Evolutionary conservation across 163 green algal genomes (phyloP).

Genomic region (Botryococcus braunii): DNA sequence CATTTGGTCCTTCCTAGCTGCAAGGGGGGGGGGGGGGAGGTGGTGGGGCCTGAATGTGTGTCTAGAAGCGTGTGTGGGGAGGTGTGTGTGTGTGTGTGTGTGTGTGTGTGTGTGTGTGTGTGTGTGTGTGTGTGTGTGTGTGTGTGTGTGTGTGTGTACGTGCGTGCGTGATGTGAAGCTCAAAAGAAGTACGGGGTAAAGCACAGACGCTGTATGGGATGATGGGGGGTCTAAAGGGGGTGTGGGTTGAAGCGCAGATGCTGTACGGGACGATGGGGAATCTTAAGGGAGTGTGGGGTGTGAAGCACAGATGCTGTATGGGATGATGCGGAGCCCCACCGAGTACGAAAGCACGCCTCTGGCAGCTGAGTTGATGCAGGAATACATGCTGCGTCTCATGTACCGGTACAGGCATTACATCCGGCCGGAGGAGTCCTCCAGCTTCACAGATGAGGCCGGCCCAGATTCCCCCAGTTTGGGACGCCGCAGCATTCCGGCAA

Average conservation of each 20-base stretch:
- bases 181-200: too few species aligned
- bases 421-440: slow-evolving; percentile 12
- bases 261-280: slow-evolving; percentile 26
- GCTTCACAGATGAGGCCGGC: background rate
- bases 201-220: slow-evolving; percentile 15
- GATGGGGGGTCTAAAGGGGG: too few species aligned
- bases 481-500: background rate
- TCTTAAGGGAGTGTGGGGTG: too few species aligned
- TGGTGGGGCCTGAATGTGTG: too few species aligned
- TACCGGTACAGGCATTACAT: slow-evolving; percentile 47
- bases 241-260: slow-evolving; percentile 15
- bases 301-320: slow-evolving; percentile 15
- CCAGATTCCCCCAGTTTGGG: background rate
- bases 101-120: too few species aligned
- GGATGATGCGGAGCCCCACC: slow-evolving; percentile 40
- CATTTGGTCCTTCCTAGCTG: too few species aligned
- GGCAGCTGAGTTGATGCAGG: slow-evolving; percentile 28
- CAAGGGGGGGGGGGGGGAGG: too few species aligned
- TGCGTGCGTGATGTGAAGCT: too few species aligned
- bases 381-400: slow-evolving; percentile 56
- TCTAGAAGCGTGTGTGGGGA: too few species aligned
- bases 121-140: too few species aligned
- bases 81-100: too few species aligned
- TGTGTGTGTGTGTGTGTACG: too few species aligned
- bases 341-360: slow-evolving; percentile 63